Conservation (phyloP, 75 land plant species). For the Cunninghamia lanceolata region DNA sequence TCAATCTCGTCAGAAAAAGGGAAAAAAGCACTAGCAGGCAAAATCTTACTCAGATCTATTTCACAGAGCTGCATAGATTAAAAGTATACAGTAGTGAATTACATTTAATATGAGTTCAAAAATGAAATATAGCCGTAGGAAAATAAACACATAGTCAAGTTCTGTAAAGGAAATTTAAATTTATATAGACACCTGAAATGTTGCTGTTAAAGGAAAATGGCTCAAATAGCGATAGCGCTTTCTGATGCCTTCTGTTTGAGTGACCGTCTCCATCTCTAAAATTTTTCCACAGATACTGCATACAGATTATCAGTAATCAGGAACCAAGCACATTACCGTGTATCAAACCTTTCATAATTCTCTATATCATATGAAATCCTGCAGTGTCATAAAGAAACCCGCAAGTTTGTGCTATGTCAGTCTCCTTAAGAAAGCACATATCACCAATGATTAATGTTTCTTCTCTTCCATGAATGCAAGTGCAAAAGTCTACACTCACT, state of each 20-base stretch:
- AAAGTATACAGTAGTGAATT: not conserved
- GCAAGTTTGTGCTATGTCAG: not conserved
- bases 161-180: not conserved
- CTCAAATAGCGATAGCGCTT: slow-evolving; percentile 89
- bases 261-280: slow-evolving; percentile 74
- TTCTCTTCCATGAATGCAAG: not conserved
- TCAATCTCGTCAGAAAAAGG: slow-evolving; percentile 89
- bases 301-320: not conserved
- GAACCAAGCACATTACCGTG: not conserved
- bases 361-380: not conserved
- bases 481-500: not conserved
- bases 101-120: not conserved
- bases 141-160: not conserved
- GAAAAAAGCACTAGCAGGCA: slow-evolving; percentile 60
- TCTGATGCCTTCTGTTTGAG: slow-evolving; percentile 82
- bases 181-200: slow-evolving; percentile 57
- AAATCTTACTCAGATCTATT: slow-evolving; percentile 66
- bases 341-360: not conserved
- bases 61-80: slow-evolving; percentile 75
- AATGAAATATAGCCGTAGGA: not conserved
- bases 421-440: not conserved
- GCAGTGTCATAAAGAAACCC: not conserved
- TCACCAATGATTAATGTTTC: not conserved
- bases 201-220: slow-evolving; percentile 88
- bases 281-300: slow-evolving; percentile 61